phyloP scores from a whole-genome alignment of 2,329 filamentous ascomycete genomes.

The Apiospora sp. region DNA sequence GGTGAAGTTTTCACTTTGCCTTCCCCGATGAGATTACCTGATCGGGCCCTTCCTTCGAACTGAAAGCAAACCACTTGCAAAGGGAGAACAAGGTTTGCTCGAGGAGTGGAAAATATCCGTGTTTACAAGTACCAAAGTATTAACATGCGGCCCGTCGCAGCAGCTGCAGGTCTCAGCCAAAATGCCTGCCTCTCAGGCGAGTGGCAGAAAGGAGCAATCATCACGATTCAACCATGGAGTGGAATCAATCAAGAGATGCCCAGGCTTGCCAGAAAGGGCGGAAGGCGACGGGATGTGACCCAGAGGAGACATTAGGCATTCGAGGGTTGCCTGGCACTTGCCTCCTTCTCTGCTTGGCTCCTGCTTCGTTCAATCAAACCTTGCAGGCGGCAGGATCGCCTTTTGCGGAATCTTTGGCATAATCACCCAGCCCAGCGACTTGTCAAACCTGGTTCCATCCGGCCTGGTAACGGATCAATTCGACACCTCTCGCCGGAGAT shows the following conservation, averaged over 20 bases:
- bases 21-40: not conserved
- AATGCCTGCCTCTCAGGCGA: not conserved
- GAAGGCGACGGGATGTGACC: not conserved
- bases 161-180: conserved; percentile 13
- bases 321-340: not conserved
- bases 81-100: not conserved
- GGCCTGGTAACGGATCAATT: not conserved
- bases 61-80: not conserved
- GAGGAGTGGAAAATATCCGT: not conserved
- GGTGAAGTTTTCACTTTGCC: not conserved
- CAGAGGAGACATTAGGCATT: not conserved
- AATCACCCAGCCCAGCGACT: not conserved
- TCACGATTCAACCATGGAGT: not conserved
- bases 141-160: not conserved
- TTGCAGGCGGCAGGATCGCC: conserved; percentile 1
- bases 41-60: not conserved
- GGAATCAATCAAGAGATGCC: not conserved
- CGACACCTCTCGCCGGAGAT: not conserved
- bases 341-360: not conserved
- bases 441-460: not conserved
- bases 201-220: conserved; percentile 7
- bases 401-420: not conserved
- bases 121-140: not conserved
- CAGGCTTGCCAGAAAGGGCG: not conserved
- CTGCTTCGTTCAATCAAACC: not conserved